Conservation (phyloP, 441 rosid genomes). For the Pelargonium myrrhifolium region DNA sequence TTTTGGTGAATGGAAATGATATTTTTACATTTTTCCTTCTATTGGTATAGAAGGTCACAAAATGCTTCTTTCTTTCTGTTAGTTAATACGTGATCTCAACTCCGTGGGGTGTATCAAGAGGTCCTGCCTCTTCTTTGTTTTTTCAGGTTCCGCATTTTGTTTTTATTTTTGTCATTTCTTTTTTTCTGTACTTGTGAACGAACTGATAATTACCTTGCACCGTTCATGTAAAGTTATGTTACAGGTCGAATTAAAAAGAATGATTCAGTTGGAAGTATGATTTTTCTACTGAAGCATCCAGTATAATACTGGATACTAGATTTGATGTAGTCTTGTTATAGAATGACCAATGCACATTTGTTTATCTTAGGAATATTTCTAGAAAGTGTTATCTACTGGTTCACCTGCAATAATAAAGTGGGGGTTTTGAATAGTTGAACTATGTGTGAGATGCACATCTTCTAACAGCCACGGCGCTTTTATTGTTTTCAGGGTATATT, state of each 20-base stretch:
- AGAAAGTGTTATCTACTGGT: not conserved
- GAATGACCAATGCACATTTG: conserved; percentile 1
- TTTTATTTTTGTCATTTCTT: too few species aligned
- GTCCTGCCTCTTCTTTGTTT: too few species aligned
- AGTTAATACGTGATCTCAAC: too few species aligned
- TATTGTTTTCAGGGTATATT: conserved; percentile 59
- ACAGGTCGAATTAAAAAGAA: not conserved
- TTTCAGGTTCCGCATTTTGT: too few species aligned
- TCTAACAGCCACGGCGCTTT: conserved; percentile 19
- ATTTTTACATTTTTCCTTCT: too few species aligned
- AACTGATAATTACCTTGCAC: too few species aligned
- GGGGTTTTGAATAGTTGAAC: not conserved
- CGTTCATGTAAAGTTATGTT: not conserved
- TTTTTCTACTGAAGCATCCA: not conserved
- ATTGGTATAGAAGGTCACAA: too few species aligned
- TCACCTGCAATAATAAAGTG: not conserved
- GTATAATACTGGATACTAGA: not conserved
- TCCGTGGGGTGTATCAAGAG: too few species aligned
- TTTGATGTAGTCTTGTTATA: not conserved
- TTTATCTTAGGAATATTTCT: not conserved
- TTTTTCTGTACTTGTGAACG: too few species aligned
- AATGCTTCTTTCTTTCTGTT: too few species aligned
- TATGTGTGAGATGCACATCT: conserved; percentile 1
- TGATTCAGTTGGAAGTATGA: not conserved
- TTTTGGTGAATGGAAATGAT: not conserved